Evolutionary conservation across 352 stramenopile species (phyloP), one percentile per base, ranked within the genome.

Genomic region (Phytophthora quininea): DNA sequence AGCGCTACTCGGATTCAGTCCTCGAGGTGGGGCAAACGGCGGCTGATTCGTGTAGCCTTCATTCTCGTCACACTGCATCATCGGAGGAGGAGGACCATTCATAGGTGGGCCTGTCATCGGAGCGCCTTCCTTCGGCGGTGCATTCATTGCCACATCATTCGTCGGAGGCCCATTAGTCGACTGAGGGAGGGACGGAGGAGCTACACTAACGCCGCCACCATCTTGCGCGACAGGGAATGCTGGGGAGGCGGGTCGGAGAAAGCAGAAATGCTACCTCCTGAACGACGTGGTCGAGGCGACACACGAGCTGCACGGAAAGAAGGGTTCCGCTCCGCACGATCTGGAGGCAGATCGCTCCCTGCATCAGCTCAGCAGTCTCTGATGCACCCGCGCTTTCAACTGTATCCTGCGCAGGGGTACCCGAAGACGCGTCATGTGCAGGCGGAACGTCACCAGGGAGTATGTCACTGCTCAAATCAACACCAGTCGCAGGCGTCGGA

Each of bases 401-500:
- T 24, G 24, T 64, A 35, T 67, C 30, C 38, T 54, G 19, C 15
- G 33, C n/a, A 38, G 35, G 15, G 29, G 29, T 24, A 24, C 19
- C 19, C 19, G 19, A 24, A 24, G 19, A 24, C 19, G 19, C 19
- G 19, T 24, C 29, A 57, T 2, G 19, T 49, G 43, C 43, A 27
- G 43, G 8, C 19, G 19, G 2, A 54, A 19, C 2, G 50, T 33
- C 42, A 51, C 19, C 51, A 9, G 62, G 5, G 27, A 58, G 12
- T 24, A 43, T 52, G 51, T 47, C 42, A 45, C 45, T 50, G 48
- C 46, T 58, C 40, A 56, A 31, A 31, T 73, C 52, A 9, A 58
- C 48, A 12, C 48, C 68, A 38, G 29, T 67, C 35, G 53, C 57
- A 69, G 60, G 55, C 12, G 59, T 38, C 42, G 62, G 54, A 2